These are phyloP conservation scores for Plenodomus biglobosus DNA, from an alignment of 2,329 filamentous ascomycete genomes.

Conservation along the genomic window DNA sequence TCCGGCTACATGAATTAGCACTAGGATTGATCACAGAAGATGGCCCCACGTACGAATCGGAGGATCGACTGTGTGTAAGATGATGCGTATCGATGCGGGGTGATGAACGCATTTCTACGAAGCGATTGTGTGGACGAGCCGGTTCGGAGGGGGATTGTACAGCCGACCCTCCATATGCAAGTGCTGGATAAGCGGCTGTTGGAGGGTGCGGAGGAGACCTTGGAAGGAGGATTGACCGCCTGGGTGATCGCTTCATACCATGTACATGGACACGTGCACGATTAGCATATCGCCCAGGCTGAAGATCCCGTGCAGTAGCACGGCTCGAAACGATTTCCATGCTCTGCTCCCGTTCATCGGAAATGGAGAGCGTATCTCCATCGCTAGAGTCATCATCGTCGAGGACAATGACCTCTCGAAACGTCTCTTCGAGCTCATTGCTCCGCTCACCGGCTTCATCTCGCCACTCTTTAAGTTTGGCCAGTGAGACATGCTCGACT, in stretches of 20 bases:
- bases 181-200: conserved; percentile 5
- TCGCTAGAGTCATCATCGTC: conserved; percentile 56
- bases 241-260: conserved; percentile 19
- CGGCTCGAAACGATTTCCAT: conserved; percentile 39
- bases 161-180: conserved; percentile 9
- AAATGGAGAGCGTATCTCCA: conserved; percentile 33
- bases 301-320: conserved; percentile 37
- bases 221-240: conserved; percentile 29
- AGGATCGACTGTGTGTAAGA: conserved; percentile 10
- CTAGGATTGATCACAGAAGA: too few relatives aligned
- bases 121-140: conserved; percentile 2
- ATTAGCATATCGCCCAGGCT: conserved; percentile 23
- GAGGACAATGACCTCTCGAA: conserved; percentile 65
- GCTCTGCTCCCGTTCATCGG: conserved; percentile 32
- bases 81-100: conserved; percentile 9
- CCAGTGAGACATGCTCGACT: conserved; percentile 58
- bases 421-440: conserved; percentile 61
- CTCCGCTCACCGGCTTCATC: conserved; percentile 57
- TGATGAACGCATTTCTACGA: conserved; percentile 2
- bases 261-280: conserved; percentile 14
- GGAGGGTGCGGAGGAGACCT: conserved; percentile 14
- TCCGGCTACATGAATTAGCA: conserved; percentile 22
- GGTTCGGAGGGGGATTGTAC: conserved; percentile 9
- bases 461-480: conserved; percentile 63
- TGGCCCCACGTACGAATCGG: conserved; percentile 22